Evolutionary conservation across 805 yeast genomes (phyloP), one percentile per base, ranked within the genome.

Genomic region (Wickerhamomyces silvicola): DNA sequence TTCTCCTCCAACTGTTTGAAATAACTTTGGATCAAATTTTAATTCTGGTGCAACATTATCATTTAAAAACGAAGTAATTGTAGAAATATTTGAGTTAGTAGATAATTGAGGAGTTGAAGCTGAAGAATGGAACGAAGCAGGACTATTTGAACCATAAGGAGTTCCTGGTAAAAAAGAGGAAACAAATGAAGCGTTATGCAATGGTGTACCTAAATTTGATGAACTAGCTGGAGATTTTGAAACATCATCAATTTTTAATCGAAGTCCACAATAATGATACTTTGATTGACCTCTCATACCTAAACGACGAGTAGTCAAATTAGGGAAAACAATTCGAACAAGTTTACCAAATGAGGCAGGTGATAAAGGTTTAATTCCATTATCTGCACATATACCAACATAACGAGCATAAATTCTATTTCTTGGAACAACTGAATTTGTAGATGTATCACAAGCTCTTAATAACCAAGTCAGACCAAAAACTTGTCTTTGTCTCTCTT

Each of bases 401-500:
- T 80, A 80, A 30, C 70, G 75, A 46, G 78, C 86, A 55, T 75
- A 80, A n/a, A 80, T 70, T 27, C 77, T 58, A 42, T 75, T 77
- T 34, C 87, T 60, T 21, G 83, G 84, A 22, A 79, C 76, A 24
- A 71, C 78, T 14, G 77, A 64, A 18, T 65, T 66, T 5, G 59
- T 60, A 27, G 65, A 55, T 6, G 66, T 48, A 37, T 68, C 70
- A 45, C 83, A 85, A 17, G 77, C 66, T 45, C 76, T 74, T 59
- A 80, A 64, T 26, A 87, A 62, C 83, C 94, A 84, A 3, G 81
- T 72, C 72, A 85, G 70, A 10, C 88, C 95, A 55, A 84, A 83
- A 1, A 83, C 63, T 54, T 85, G 96, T 32, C 78, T 68, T 47
- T 75, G 81, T 35, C 75, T 64, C 44, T 80, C 85, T 29, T 63